Conservation (phyloP, 2,329 filamentous ascomycete species). For the Ceratocystis cacaofunesta region DNA sequence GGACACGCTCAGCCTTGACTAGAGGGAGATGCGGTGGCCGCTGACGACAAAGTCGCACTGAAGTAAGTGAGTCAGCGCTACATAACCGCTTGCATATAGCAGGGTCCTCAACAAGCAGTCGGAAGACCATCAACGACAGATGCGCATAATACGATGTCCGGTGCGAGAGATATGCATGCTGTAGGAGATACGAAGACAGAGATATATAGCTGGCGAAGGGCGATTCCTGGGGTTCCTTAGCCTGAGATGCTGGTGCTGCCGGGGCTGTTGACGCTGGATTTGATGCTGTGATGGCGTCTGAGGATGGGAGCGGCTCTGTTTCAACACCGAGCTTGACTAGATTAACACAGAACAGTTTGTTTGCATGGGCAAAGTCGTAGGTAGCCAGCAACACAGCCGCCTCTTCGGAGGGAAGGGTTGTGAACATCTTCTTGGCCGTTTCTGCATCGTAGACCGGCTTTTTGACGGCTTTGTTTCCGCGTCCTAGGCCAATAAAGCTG, state of each 20-base stretch:
- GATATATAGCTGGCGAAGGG: slow-evolving; percentile 75
- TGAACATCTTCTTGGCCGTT: slow-evolving; percentile 68
- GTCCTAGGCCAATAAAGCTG: slow-evolving; percentile 58
- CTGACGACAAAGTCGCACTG: slow-evolving; percentile 77
- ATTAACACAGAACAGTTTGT: slow-evolving; percentile 86
- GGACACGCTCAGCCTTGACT: slow-evolving; percentile 54
- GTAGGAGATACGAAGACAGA: slow-evolving; percentile 78
- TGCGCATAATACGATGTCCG: slow-evolving; percentile 72
- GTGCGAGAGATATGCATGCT: slow-evolving; percentile 75
- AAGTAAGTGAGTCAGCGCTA: slow-evolving; percentile 56
- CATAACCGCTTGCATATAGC: slow-evolving; percentile 70
- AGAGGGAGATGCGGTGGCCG: slow-evolving; percentile 71
- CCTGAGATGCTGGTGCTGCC: background rate
- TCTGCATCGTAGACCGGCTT: slow-evolving; percentile 52
- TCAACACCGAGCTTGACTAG: slow-evolving; percentile 52
- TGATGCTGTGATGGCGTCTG: background rate
- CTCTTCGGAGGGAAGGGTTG: slow-evolving; percentile 47
- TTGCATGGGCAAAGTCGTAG: slow-evolving; percentile 87
- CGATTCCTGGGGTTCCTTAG: slow-evolving; percentile 33
- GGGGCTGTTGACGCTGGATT: background rate
- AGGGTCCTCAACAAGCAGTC: slow-evolving; percentile 75
- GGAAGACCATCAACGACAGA: slow-evolving; percentile 69
- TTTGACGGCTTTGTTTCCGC: slow-evolving; percentile 44
- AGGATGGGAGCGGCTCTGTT: slow-evolving; percentile 31
- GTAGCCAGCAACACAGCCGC: slow-evolving; percentile 68